A percentile compares a stretch with the other conserved stretches of the same genome.
phyloP scores from a whole-genome alignment of 345 rosid genomes.

The Microthlaspi erraticum region DNA sequence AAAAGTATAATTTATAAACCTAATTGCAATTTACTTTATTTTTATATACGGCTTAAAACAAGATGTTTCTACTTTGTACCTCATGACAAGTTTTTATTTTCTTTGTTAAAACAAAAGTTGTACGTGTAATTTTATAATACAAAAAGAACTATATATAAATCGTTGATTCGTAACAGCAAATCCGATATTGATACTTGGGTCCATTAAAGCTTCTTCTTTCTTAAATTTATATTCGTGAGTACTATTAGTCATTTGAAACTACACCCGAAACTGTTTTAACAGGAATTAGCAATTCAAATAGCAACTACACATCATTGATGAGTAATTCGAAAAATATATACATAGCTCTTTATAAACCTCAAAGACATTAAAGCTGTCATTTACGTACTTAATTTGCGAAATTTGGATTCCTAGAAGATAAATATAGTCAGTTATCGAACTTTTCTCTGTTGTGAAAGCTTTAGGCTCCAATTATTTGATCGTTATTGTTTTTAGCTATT shows the following conservation, averaged over 20 bases:
- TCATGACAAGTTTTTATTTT: not conserved
- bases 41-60: not conserved
- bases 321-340: not conserved
- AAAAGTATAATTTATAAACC: not conserved
- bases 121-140: conserved; percentile 11
- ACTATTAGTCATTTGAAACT: not conserved
- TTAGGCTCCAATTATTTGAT: not conserved
- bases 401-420: not conserved
- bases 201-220: conserved; percentile 37
- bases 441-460: not conserved
- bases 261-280: not conserved
- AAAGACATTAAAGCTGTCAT: not conserved
- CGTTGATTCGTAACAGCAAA: conserved; percentile 31
- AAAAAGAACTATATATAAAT: conserved; percentile 5
- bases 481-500: not conserved
- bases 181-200: conserved; percentile 36
- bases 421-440: not conserved
- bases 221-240: not conserved
- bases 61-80: conserved; percentile 3
- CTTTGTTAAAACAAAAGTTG: not conserved
- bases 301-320: not conserved
- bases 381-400: not conserved
- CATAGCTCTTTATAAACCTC: not conserved
- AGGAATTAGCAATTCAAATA: not conserved
- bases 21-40: no score